These are phyloP conservation scores for Mercurialis annua DNA, from an alignment of 345 rosid genomes.

Conservation along the genomic window DNA sequence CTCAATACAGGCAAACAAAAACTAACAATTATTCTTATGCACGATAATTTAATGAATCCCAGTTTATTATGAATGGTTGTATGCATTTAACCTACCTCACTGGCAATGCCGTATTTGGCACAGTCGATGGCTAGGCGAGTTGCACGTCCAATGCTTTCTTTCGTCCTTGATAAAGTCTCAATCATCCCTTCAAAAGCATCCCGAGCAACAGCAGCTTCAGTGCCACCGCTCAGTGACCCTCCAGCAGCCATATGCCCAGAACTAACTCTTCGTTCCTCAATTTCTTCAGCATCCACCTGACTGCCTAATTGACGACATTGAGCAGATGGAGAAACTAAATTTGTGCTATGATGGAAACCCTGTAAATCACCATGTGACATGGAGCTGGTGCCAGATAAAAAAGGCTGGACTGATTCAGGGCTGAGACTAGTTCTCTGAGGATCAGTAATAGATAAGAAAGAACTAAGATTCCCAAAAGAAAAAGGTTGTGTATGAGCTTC, in stretches of 20 bases:
- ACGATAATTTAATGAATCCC: background rate
- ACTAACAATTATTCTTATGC: background rate
- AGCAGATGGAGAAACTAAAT: slow-evolving; percentile 44
- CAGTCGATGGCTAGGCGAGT: slow-evolving; percentile 94
- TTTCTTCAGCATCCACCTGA: slow-evolving; percentile 52
- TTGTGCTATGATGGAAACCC: slow-evolving; percentile 34
- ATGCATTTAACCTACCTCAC: slow-evolving; percentile 54
- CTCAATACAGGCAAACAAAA: background rate
- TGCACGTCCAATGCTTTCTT: slow-evolving; percentile 96
- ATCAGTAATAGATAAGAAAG: slow-evolving; percentile 33
- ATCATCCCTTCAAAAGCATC: slow-evolving; percentile 99
- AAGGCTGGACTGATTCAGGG: slow-evolving; percentile 47
- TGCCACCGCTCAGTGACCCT: slow-evolving; percentile 78
- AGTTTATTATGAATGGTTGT: background rate
- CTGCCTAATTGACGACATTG: slow-evolving; percentile 38
- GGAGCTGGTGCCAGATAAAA: slow-evolving; percentile 39
- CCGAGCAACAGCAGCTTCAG: slow-evolving; percentile 92
- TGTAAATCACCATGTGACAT: slow-evolving; percentile 39
- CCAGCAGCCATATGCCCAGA: slow-evolving; percentile 53
- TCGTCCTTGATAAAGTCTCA: slow-evolving; percentile 94
- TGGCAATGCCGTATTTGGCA: slow-evolving; percentile 91
- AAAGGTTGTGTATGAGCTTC: slow-evolving; percentile 61
- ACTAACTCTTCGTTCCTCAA: slow-evolving; percentile 61
- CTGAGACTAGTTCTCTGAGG: slow-evolving; percentile 47
- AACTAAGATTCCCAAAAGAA: slow-evolving; percentile 42